Evolutionary conservation across 1,284 basidiomycete genomes (phyloP), one percentile per base, ranked within the genome.

Genomic region (Clitocybe nebularis): DNA sequence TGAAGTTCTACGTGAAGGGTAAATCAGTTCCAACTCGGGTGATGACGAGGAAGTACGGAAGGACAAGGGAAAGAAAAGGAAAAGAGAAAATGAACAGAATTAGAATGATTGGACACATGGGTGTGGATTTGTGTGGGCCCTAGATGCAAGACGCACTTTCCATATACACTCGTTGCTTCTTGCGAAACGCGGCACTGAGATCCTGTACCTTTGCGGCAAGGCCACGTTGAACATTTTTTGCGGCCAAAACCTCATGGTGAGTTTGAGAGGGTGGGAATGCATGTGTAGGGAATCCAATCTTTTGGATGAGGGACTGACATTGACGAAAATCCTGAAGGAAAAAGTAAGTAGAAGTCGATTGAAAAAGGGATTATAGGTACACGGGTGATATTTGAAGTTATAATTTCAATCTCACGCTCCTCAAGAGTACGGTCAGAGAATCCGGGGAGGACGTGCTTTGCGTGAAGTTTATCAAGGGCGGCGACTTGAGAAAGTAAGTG

Each of bases 151-250:
- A 79, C 94, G 69, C 59, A 95, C 94, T 92, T 66, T 95, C 89
- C 82, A 99, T 88, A 66, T 99, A 99, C 22, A 94, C 85, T 43
- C 90, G 81, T 67, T 99, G 96, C 70, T 96, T 97, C 73, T 95
- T 97, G 47, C 96, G 78, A 61, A 99, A 99, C n/a, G 84, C 72
- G 14, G 85, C 88, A 55, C 90, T 94, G 37, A 94, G 72, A 54
- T 93, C 90, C 69, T 99, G 96, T 7, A 98, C 83, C 59, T 93
- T 89, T 17, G 90, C 92, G 14, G 96, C 96, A 26, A 99, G 78
- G 8, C 87, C 94, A 22, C 93, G 84, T 64, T 99, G 95, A n/a
- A 97, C 92, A 60, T 99, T 99, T 67, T 91, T 86, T 30, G 89
- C 87, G 1, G 93, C 84, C 39, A 87, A 72, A 11, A 72, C 67